Evolutionary conservation across 495 filamentous ascomycete genomes (phyloP).

Genomic region (Hypoxylon cercidicola): DNA sequence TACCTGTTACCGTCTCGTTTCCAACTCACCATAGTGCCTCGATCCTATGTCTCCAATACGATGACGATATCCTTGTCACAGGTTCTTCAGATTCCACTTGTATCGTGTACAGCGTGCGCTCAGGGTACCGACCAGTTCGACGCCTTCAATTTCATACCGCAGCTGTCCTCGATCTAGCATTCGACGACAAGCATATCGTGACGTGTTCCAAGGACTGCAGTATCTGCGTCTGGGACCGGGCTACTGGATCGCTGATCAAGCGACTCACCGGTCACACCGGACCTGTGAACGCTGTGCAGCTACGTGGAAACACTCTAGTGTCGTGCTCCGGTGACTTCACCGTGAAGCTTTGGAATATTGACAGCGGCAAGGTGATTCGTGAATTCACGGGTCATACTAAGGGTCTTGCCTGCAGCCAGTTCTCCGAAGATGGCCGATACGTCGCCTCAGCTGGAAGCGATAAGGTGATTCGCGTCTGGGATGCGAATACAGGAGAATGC

Average conservation of each 20-base stretch:
- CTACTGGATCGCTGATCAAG: constrained; percentile 75
- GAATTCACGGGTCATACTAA: constrained; percentile 88
- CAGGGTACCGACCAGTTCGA: constrained; percentile 78
- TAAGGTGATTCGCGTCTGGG: constrained; percentile 91
- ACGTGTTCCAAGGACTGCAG: constrained; percentile 95
- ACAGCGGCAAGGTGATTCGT: constrained; percentile 82
- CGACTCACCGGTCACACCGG: constrained; percentile 84
- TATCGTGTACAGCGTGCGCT: constrained; percentile 87
- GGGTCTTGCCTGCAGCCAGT: constrained; percentile 94
- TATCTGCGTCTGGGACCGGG: constrained; percentile 92
- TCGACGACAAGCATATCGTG: constrained; percentile 90
- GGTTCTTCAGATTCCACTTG: constrained; percentile 92
- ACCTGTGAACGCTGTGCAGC: constrained; percentile 94
- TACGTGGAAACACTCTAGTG: constrained; percentile 89
- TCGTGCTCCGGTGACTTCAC: constrained; percentile 92
- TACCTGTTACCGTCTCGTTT: constrained; percentile 60
- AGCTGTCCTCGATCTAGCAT: constrained; percentile 91
- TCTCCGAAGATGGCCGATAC: constrained; percentile 87
- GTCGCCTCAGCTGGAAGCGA: constrained; percentile 96
- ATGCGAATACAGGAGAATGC: constrained; percentile 87
- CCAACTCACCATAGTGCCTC: constrained; percentile 80
- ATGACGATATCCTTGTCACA: constrained; percentile 90
- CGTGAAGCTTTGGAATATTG: constrained; percentile 94
- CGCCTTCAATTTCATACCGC: constrained; percentile 81
- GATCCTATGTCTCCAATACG: constrained; percentile 94